phyloP scores from a whole-genome alignment of 1,139 yeast genomes.

The Saccharomyces hybrid region DNA sequence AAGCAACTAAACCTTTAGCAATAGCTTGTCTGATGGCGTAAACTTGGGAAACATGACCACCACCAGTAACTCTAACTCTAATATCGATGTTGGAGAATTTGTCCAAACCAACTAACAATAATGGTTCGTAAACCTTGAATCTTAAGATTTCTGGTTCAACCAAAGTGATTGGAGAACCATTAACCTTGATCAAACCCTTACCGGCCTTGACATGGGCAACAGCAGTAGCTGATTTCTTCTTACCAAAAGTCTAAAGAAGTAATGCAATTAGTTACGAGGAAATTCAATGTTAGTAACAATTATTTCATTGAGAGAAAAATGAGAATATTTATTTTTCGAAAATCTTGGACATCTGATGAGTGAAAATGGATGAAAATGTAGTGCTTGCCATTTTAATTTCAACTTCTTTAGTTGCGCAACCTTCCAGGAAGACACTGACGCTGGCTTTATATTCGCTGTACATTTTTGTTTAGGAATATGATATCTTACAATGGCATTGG shows the following conservation, averaged over 20 bases:
- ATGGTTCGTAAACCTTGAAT: slow-evolving; percentile 99
- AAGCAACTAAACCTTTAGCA: slow-evolving; percentile 98
- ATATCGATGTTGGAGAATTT: slow-evolving; percentile 97
- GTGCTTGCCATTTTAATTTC: not conserved
- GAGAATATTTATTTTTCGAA: not conserved
- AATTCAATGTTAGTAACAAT: not conserved
- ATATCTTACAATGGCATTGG: not conserved
- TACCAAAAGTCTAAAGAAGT: slow-evolving; percentile 82
- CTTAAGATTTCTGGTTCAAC: slow-evolving; percentile 98
- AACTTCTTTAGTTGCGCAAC: not conserved
- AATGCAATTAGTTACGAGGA: slow-evolving; percentile 2
- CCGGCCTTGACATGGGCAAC: slow-evolving; percentile 99
- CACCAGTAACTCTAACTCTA: slow-evolving; percentile 99
- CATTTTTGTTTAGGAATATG: not conserved
- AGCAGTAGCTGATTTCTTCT: slow-evolving; percentile 99
- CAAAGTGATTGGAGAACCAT: slow-evolving; percentile 98
- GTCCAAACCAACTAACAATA: slow-evolving; percentile 96
- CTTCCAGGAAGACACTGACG: not conserved
- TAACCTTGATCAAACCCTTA: slow-evolving; percentile 97
- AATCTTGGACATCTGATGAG: not conserved
- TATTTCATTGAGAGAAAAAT: slow-evolving; percentile 2
- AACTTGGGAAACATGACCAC: slow-evolving; percentile 99
- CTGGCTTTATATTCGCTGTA: not conserved
- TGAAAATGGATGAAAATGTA: not conserved
- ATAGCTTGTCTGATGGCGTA: slow-evolving; percentile 99